phyloP scores from a whole-genome alignment of 1,284 basidiomycete species.

The Puccinia novopanici region DNA sequence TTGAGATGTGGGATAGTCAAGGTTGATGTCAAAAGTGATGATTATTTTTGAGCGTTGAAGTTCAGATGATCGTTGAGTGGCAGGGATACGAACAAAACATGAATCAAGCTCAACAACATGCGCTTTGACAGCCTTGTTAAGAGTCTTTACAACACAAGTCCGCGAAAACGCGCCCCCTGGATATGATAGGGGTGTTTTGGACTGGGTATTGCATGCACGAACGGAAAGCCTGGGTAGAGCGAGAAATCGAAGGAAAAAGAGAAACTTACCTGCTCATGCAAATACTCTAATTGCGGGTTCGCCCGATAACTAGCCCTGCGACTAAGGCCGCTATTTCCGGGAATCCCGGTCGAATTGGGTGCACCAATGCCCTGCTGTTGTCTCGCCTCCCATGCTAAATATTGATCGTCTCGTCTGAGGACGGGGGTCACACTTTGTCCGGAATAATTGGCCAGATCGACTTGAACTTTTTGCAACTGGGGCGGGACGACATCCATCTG shows the following conservation, averaged over 20 bases:
- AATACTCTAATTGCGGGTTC: slow-evolving; percentile 81
- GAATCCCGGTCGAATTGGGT: slow-evolving; percentile 72
- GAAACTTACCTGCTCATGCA: slow-evolving; percentile 79
- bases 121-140: slow-evolving; percentile 12
- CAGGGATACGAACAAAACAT: slow-evolving; percentile 14
- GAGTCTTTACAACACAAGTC: not conserved
- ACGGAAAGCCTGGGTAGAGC: slow-evolving; percentile 68
- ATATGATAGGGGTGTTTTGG: not conserved
- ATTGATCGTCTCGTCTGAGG: slow-evolving; percentile 57
- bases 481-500: slow-evolving; percentile 87
- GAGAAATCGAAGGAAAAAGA: slow-evolving; percentile 57
- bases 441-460: slow-evolving; percentile 55
- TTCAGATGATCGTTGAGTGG: not conserved
- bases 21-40: slow-evolving; percentile 2
- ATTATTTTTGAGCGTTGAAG: slow-evolving; percentile 3
- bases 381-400: slow-evolving; percentile 63
- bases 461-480: slow-evolving; percentile 65
- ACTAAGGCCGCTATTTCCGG: slow-evolving; percentile 67
- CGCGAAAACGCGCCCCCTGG: not conserved
- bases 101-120: slow-evolving; percentile 42
- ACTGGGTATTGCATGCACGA: slow-evolving; percentile 64
- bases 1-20: slow-evolving; percentile 7
- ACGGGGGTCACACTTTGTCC: slow-evolving; percentile 55
- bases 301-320: slow-evolving; percentile 75
- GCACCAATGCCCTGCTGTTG: slow-evolving; percentile 60